These are phyloP conservation scores for Ophiostoma fasciatum DNA, from an alignment of 2,329 filamentous ascomycete genomes.

Conservation along the genomic window DNA sequence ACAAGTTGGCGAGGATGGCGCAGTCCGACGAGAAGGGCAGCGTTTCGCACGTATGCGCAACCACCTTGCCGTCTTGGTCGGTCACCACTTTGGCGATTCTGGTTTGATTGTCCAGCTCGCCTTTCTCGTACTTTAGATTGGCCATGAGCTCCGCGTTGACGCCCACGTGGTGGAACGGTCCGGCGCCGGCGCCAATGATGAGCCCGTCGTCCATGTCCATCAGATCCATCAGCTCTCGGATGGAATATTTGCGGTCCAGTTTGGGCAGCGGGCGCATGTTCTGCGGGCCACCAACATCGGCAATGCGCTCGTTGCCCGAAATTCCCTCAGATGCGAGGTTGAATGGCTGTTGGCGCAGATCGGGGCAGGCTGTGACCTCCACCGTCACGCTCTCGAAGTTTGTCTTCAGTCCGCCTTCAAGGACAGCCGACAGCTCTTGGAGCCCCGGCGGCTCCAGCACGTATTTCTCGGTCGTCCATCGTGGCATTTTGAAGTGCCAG, in stretches of 20 bases:
- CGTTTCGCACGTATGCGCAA: background rate
- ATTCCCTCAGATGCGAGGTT: conserved; percentile 24
- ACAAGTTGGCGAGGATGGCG: conserved; percentile 28
- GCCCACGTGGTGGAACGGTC: conserved; percentile 8
- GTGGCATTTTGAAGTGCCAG: background rate
- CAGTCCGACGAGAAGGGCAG: conserved; percentile 18
- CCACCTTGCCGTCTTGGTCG: conserved; percentile 1
- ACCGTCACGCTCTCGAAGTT: conserved; percentile 1
- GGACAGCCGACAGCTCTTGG: conserved; percentile 1
- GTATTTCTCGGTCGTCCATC: background rate
- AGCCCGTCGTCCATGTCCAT: conserved; percentile 8
- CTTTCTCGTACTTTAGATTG: conserved; percentile 6
- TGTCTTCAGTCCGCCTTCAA: background rate
- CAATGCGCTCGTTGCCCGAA: conserved; percentile 23
- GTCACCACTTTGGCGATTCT: conserved; percentile 8
- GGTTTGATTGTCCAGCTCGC: conserved; percentile 8
- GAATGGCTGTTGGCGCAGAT: conserved; percentile 24
- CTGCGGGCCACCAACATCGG: conserved; percentile 27
- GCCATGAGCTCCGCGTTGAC: conserved; percentile 9
- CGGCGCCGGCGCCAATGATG: conserved; percentile 10
- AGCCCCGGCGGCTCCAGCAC: conserved; percentile 1
- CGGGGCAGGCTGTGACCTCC: conserved; percentile 12
- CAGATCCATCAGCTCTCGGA: conserved; percentile 5
- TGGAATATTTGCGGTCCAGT: conserved; percentile 6
- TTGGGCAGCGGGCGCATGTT: conserved; percentile 20